Conservation (phyloP, 73 alveolate species). For the Tetrahymena borealis region DNA sequence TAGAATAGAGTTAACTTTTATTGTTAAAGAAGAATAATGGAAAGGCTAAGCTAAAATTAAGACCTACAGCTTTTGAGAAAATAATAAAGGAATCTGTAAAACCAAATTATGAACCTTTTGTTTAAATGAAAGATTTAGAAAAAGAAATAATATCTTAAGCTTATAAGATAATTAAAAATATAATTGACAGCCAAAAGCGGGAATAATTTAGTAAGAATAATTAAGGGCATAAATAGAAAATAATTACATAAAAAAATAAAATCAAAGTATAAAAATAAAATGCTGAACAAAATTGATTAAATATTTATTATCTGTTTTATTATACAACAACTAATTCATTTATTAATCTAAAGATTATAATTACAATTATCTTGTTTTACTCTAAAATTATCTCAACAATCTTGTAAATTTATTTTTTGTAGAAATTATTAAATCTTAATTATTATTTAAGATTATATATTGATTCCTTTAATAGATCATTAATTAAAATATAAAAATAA, state of each 20-base stretch:
- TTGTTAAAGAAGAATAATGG: neutral
- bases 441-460: too few relatives aligned
- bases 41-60: neutral
- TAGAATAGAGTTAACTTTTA: neutral
- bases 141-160: neutral
- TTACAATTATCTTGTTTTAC: too few relatives aligned
- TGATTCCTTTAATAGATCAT: too few relatives aligned
- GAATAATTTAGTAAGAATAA: neutral
- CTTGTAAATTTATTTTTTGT: too few relatives aligned
- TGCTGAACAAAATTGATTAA: too few relatives aligned
- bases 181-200: neutral
- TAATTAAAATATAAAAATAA: too few relatives aligned
- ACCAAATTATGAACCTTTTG: neutral
- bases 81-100: neutral
- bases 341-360: too few relatives aligned
- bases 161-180: neutral
- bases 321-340: too few relatives aligned
- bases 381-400: too few relatives aligned
- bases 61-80: neutral
- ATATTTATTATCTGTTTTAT: too few relatives aligned
- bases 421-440: too few relatives aligned
- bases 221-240: neutral
- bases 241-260: neutral
- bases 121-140: neutral
- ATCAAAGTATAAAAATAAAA: too few relatives aligned